These are phyloP conservation scores for Wickerhamomyces sp. DNA, from an alignment of 1,139 yeast genomes.

Conservation along the genomic window DNA sequence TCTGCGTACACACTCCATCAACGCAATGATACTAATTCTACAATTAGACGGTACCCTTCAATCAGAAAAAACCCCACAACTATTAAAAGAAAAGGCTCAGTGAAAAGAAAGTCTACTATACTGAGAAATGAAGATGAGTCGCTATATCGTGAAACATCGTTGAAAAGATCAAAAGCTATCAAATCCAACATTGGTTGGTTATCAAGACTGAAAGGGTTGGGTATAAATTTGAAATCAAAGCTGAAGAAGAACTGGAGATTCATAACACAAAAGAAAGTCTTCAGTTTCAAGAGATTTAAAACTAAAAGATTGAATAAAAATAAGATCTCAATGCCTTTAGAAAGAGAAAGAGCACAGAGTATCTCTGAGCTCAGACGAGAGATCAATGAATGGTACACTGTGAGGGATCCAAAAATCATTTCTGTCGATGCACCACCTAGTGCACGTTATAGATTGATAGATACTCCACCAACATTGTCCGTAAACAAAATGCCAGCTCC, in stretches of 20 bases:
- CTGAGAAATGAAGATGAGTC: conserved; percentile 11
- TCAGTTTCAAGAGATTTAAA: conserved; percentile 12
- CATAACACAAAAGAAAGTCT: conserved; percentile 13
- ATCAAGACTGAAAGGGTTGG: conserved; percentile 13
- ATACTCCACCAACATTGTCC: neutral
- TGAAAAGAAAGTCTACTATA: neutral
- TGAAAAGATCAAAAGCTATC: conserved; percentile 24
- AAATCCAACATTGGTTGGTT: conserved; percentile 24
- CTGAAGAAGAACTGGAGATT: conserved; percentile 20
- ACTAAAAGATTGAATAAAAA: conserved; percentile 5
- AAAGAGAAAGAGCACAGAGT: conserved; percentile 20
- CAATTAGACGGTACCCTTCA: neutral
- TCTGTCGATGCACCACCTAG: conserved; percentile 1
- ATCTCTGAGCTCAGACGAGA: conserved; percentile 24
- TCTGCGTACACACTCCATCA: neutral
- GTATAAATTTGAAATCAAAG: conserved; percentile 8
- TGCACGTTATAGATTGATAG: conserved; percentile 2
- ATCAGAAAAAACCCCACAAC: conserved; percentile 2
- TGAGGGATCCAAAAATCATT: neutral
- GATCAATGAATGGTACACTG: conserved; percentile 17
- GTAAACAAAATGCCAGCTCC: conserved; percentile 4
- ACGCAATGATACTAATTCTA: neutral
- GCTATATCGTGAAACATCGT: conserved; percentile 10
- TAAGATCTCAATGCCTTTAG: conserved; percentile 20
- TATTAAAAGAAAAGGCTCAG: neutral